Evolutionary conservation across 208 protist species (phyloP).

Genomic region (Wallacemonas rigidus): DNA sequence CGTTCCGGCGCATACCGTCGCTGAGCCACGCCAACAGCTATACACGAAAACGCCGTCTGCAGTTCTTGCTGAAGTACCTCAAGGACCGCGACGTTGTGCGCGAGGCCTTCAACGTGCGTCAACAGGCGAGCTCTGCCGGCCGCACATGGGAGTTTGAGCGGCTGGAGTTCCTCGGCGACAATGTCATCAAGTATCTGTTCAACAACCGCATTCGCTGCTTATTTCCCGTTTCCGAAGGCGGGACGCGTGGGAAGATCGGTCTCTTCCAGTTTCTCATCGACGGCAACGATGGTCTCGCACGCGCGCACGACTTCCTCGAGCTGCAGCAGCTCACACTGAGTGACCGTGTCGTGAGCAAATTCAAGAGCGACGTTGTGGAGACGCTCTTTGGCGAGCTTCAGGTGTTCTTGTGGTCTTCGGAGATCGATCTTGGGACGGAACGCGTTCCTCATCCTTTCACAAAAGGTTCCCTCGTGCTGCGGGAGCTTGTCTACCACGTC

Average conservation of each 20-base stretch:
- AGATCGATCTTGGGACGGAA: conserved; percentile 55
- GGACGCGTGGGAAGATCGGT: conserved; percentile 64
- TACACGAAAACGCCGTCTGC: conserved; percentile 66
- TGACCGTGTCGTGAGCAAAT: conserved; percentile 86
- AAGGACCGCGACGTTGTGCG: conserved; percentile 69
- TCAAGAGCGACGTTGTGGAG: conserved; percentile 91
- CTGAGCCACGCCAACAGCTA: conserved; percentile 76
- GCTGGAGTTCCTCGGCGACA: conserved; percentile 86
- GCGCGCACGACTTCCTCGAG: conserved; percentile 83
- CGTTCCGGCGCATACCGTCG: conserved; percentile 62
- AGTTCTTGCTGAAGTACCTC: conserved; percentile 80
- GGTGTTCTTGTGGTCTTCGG: conserved; percentile 76
- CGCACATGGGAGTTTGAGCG: conserved; percentile 90
- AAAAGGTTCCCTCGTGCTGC: conserved; percentile 58
- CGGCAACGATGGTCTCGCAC: conserved; percentile 85
- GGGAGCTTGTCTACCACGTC: conserved; percentile 72
- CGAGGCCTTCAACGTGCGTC: conserved; percentile 75
- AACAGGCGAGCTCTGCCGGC: conserved; percentile 36
- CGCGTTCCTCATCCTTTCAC: conserved; percentile 56
- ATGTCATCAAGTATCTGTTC: conserved; percentile 88
- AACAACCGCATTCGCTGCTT: conserved; percentile 69
- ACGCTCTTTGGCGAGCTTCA: conserved; percentile 89
- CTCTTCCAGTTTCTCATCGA: conserved; percentile 88
- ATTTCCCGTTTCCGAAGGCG: conserved; percentile 72
- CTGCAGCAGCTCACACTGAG: conserved; percentile 74